Conservation (phyloP, 768 basidiomycete species). For the Kwoniella dendrophila region DNA sequence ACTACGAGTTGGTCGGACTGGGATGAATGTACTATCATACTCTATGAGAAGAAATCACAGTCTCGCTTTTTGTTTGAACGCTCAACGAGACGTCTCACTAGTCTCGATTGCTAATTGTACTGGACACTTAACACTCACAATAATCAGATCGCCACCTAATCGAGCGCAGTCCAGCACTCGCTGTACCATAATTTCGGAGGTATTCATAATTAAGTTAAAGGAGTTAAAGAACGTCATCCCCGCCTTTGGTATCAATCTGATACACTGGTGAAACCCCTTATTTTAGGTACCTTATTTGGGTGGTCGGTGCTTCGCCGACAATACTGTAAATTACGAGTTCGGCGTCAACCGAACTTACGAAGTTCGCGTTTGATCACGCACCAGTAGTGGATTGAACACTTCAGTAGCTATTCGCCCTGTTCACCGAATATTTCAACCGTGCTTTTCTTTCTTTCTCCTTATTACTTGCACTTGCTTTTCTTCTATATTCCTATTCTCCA, state of each 20-base stretch:
- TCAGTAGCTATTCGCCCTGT: slow-evolving; percentile 3
- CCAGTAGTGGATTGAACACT: not conserved
- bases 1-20: too few relatives aligned
- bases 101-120: not conserved
- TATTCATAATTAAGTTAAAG: not conserved
- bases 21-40: not conserved
- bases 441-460: not conserved
- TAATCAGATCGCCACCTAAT: slow-evolving; percentile 6
- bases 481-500: not conserved
- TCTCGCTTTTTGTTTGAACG: too few relatives aligned
- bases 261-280: not conserved
- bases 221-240: not conserved
- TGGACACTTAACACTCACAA: not conserved
- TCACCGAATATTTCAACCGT: slow-evolving; percentile 8
- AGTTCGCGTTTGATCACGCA: not conserved
- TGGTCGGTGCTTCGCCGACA: slow-evolving; percentile 10
- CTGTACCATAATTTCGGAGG: not conserved
- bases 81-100: too few relatives aligned
- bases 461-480: too few relatives aligned
- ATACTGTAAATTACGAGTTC: not conserved
- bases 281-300: not conserved
- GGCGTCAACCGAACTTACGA: not conserved
- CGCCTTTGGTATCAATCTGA: not conserved
- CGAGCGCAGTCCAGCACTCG: not conserved
- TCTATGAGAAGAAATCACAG: too few relatives aligned